Conservation (phyloP, 75 land plant species). For the Gnetum montanum region DNA sequence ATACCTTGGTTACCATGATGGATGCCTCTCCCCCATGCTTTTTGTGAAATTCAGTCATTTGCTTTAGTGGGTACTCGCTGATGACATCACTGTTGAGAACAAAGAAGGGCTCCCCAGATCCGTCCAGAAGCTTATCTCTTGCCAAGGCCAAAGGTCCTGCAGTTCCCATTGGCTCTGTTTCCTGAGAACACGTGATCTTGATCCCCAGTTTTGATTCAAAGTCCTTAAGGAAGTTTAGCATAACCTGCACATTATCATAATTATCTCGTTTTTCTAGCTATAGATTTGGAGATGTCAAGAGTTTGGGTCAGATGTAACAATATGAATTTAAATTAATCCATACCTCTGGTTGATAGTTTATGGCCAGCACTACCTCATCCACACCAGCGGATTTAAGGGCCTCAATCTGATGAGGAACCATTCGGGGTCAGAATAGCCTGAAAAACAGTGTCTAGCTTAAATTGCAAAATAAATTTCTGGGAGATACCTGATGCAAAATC, state of each 20-base stretch:
- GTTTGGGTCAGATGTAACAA: too few relatives aligned
- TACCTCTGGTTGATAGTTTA: slow-evolving; percentile 95
- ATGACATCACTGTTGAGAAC: slow-evolving; percentile 94
- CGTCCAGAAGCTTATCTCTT: slow-evolving; percentile 72
- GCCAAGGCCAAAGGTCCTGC: slow-evolving; percentile 96
- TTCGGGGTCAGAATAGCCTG: not conserved
- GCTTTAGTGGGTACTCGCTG: slow-evolving; percentile 79
- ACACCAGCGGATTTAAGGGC: slow-evolving; percentile 88
- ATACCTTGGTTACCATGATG: slow-evolving; percentile 96
- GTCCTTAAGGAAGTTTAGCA: slow-evolving; percentile 85
- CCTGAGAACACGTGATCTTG: slow-evolving; percentile 86
- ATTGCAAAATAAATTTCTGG: not conserved
- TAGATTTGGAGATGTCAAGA: not conserved
- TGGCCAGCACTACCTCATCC: slow-evolving; percentile 80
- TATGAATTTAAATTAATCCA: too few relatives aligned
- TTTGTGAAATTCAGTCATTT: slow-evolving; percentile 85
- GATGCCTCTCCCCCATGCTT: slow-evolving; percentile 88
- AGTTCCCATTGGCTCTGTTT: slow-evolving; percentile 93
- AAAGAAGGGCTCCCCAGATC: slow-evolving; percentile 79
- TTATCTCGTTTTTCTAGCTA: not conserved
- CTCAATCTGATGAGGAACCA: slow-evolving; percentile 53
- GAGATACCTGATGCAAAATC: slow-evolving; percentile 84
- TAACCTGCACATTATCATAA: too few relatives aligned
- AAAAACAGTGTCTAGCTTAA: not conserved
- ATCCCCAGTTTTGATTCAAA: slow-evolving; percentile 75